A percentile compares a stretch with the other conserved stretches of the same genome.
Conservation (phyloP, 169 alveolate genomes). For the Cryptosporidium bovis region DNA sequence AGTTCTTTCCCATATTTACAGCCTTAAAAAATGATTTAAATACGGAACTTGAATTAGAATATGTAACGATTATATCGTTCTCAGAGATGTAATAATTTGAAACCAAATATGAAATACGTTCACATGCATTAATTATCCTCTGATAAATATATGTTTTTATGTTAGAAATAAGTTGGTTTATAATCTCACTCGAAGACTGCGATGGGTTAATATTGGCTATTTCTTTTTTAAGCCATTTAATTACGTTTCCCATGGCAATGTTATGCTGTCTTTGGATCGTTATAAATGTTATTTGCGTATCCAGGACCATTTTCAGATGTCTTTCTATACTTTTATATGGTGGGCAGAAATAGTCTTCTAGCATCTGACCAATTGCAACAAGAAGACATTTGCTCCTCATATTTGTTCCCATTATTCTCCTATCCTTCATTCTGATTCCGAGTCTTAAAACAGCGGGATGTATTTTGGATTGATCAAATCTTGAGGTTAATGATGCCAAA, state of each 20-base stretch:
- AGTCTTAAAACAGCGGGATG: conserved; percentile 80
- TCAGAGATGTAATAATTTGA: conserved; percentile 36
- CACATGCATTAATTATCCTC: conserved; percentile 61
- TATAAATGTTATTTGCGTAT: conserved; percentile 78
- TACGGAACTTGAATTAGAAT: conserved; percentile 65
- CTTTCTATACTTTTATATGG: conserved; percentile 79
- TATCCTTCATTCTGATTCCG: conserved; percentile 79
- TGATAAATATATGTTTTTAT: conserved; percentile 53
- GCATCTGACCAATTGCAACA: conserved; percentile 78
- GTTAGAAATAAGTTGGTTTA: conserved; percentile 40
- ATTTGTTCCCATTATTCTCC: conserved; percentile 75
- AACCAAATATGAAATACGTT: conserved; percentile 39
- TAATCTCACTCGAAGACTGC: conserved; percentile 35
- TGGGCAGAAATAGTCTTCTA: conserved; percentile 79
- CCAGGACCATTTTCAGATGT: conserved; percentile 78
- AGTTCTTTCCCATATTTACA: conserved; percentile 48
- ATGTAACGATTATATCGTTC: conserved; percentile 52
- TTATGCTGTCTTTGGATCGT: conserved; percentile 80
- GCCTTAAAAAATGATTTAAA: conserved; percentile 43
- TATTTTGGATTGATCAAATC: conserved; percentile 75
- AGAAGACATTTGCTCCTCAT: conserved; percentile 78
- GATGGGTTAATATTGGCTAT: conserved; percentile 51
- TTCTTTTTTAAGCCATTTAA: conserved; percentile 79
- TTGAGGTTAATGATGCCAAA: conserved; percentile 16
- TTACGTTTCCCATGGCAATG: conserved; percentile 81